A percentile compares a stretch with the other conserved stretches of the same genome.
Evolutionary conservation across 2,329 filamentous ascomycete species (phyloP).

Genomic region (Clarireedia sp.): DNA sequence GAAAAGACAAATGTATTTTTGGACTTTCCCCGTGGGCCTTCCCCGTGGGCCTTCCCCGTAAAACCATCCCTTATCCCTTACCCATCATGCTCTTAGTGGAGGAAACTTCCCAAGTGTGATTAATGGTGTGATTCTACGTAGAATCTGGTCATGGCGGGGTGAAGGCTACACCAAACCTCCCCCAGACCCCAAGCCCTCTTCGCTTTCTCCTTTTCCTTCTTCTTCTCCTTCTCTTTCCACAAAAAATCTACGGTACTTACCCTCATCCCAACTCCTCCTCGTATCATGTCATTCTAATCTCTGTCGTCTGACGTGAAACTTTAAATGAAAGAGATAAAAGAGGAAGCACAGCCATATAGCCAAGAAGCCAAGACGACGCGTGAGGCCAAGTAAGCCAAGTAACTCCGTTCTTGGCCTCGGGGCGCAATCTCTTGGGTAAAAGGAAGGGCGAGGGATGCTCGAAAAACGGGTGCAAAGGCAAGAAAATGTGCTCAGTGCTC

Average conservation of each 20-base stretch:
- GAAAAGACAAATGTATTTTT: no score
- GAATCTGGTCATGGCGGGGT: no score
- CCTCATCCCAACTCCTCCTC: neutral
- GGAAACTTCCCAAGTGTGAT: no score
- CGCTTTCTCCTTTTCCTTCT: neutral
- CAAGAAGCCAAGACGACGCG: neutral
- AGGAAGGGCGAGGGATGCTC: neutral
- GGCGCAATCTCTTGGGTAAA: constrained; percentile 7
- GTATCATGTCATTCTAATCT: neutral
- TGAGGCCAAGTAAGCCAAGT: constrained; percentile 7
- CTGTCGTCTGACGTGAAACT: neutral
- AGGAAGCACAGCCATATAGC: constrained; percentile 4
- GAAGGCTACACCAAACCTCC: no score
- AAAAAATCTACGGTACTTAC: neutral
- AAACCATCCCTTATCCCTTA: no score
- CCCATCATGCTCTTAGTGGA: no score
- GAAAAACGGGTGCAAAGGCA: neutral
- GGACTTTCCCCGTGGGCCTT: no score
- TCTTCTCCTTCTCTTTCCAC: neutral
- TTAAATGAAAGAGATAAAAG: neutral
- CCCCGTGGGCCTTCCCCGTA: no score
- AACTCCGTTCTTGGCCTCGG: constrained; percentile 10
- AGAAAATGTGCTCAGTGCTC: neutral
- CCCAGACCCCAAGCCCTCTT: neutral
- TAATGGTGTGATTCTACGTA: no score